phyloP scores from a whole-genome alignment of 1,284 basidiomycete species.

The Austroboletus novae-zelandiae region DNA sequence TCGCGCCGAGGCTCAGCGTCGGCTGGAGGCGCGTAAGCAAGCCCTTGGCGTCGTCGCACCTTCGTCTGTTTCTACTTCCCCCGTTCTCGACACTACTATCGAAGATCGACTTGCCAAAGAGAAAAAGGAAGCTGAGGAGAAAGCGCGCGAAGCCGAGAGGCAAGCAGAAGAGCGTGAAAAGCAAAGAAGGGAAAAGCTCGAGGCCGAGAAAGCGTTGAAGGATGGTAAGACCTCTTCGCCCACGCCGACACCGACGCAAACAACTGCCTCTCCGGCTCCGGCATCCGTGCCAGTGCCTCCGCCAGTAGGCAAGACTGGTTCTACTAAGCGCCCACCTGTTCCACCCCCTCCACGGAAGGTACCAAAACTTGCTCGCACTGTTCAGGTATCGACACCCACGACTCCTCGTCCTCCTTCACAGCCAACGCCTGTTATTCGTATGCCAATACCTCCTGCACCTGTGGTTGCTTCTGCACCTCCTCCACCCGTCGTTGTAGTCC shows the following conservation, averaged over 20 bases:
- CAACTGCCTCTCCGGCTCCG: slow-evolving; percentile 36
- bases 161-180: slow-evolving; percentile 77
- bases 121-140: slow-evolving; percentile 84
- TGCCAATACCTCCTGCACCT: slow-evolving; percentile 32
- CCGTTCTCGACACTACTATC: slow-evolving; percentile 70
- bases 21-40: slow-evolving; percentile 85
- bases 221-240: slow-evolving; percentile 38
- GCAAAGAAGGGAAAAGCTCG: slow-evolving; percentile 64
- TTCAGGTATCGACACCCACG: too few relatives aligned
- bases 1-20: slow-evolving; percentile 79
- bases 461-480: slow-evolving; percentile 35
- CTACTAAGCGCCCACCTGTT: slow-evolving; percentile 37
- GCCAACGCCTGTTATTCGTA: slow-evolving; percentile 23
- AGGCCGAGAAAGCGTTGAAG: slow-evolving; percentile 62
- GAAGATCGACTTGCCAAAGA: slow-evolving; percentile 83
- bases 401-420: too few relatives aligned
- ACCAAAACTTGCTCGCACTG: slow-evolving; percentile 6
- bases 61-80: slow-evolving; percentile 41
- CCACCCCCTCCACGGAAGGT: slow-evolving; percentile 45
- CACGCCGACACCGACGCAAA: slow-evolving; percentile 31
- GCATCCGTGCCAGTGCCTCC: slow-evolving; percentile 33
- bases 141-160: slow-evolving; percentile 68
- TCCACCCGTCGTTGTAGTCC: slow-evolving; percentile 31
- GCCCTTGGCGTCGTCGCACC: slow-evolving; percentile 74
- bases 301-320: slow-evolving; percentile 34